Base-by-base conservation (phyloP, 1,139 yeast species). In the Pichia sp. region DNA sequence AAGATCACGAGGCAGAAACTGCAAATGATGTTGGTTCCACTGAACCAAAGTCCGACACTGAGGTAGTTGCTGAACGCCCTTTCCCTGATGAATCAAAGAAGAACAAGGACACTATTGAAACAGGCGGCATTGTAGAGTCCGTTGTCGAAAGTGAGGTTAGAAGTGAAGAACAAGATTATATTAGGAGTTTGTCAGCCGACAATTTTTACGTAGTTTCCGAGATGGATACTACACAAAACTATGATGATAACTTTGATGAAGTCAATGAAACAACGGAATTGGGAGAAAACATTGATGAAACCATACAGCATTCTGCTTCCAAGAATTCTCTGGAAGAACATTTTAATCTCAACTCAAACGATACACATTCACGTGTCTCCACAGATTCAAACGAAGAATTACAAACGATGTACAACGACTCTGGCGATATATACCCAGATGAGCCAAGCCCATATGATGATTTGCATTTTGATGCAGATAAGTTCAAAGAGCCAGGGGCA, bases 401-500 rank as follows among this genome's bases (percentile, higher is more conserved):
- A 36, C 40, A 36, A 13, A 36, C 40, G 6, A 15, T 36, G 11
- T 16, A 36, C 15, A 30, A 15, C 15, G 34, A 41, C 26, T 34
- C 46, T 41, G 42, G 30, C 30, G 45, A 47, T 36, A 29, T 38
- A 5, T 7, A 47, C 19, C 26, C 8, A 10, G 13, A 34, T 13
- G 5, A 19, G 3, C 26, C 49, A 8, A 11, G 8, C 26, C 13
- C 30, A 8, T 41, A 32, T 13, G 44, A 41, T 8, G 44, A 46
- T 8, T 11, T 29, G n/a, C 16, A 16, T 31, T 36, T 50, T 19
- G 51, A 54, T 30, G 13, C 34, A 1, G 44, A 50, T 8, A 8
- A 45, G 5, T 49, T 38, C n/a, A 51, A 43, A 47, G 31, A 49
- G 8, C 59, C 59, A 4, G 60, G 60, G 1, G 47, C 51, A 6